Evolutionary conservation across 164 flowering plant species (phyloP), one percentile per base, ranked within the genome.

Genomic region (Umbellularia californica): DNA sequence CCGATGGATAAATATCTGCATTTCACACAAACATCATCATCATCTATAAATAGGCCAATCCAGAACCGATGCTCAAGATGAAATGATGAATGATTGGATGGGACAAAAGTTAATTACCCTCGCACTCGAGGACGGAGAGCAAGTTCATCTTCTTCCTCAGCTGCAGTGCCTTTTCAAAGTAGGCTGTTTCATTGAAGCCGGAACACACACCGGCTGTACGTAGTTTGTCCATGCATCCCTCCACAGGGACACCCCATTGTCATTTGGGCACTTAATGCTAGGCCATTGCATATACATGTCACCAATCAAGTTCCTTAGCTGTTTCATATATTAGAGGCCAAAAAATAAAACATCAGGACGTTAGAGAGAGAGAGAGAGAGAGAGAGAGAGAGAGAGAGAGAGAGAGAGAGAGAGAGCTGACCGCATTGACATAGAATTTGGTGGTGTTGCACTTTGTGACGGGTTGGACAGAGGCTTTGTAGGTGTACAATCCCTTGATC

Each of bases 141-240:
- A 55, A 3, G 22, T 71, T 28, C 24, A 58, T 30, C 30, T 55
- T 55, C 17, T 3, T 20, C 17, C 24, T 58, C 1, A 71, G 30
- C 30, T 71, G 11, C 65, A 55, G n/a, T 14, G 65, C 73, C 14
- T 27, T 58, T 25, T 52, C 33, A 27, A 71, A 71, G 47, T 55
- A 71, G 19, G 5, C 27, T 14, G 13, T 27, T 20, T 70, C 62
- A n/a, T 25, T 50, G 11, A 50, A 17, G 3, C 30, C 27, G 7
- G 58, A 47, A 24, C 72, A 70, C 15, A 50, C 28, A 4, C 72
- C 72, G n/a, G n/a, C n/a, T n/a, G n/a, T n/a, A n/a, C n/a, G 17
- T 19, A 70, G 15, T 24, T 70, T 27, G 24, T 51, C 73, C 73
- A 71, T 1, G 64, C 17, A 22, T 65, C 28, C 15, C n/a, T 58